Conservation (phyloP, 306 rosid species). For the Vachellia pachyceras region DNA sequence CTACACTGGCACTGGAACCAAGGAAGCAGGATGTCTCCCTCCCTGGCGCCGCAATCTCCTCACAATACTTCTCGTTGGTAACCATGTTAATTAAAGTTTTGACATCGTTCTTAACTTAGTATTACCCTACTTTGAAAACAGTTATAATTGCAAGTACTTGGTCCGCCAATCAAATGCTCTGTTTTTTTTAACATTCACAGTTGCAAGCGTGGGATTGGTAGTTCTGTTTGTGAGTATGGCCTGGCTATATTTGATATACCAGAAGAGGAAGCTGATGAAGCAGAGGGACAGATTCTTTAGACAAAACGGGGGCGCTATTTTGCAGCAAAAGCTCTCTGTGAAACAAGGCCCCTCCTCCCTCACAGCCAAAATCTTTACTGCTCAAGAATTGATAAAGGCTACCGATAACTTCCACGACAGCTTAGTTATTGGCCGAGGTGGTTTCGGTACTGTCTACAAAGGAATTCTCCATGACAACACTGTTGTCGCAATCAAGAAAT, state of each 20-base stretch:
- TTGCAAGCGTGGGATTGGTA: neutral
- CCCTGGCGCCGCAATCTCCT: neutral
- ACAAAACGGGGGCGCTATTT: conserved; percentile 40
- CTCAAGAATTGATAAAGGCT: neutral
- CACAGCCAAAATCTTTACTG: conserved; percentile 6
- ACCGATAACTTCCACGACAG: conserved; percentile 14
- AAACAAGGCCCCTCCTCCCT: conserved; percentile 9
- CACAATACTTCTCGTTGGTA: neutral
- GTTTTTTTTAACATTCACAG: neutral
- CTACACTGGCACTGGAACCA: conserved; percentile 6
- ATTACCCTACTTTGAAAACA: too few species aligned
- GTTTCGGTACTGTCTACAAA: conserved; percentile 24
- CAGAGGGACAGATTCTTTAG: conserved; percentile 37
- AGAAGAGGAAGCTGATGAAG: conserved; percentile 38
- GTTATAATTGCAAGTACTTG: too few species aligned
- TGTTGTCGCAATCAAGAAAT: conserved; percentile 23
- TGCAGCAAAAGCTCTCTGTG: conserved; percentile 34
- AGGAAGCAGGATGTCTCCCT: neutral
- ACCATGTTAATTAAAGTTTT: neutral
- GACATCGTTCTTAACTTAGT: neutral
- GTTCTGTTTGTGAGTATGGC: neutral
- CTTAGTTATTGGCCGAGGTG: conserved; percentile 20
- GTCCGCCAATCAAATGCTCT: neutral
- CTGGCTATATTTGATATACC: conserved; percentile 38
- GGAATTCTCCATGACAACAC: neutral